Evolutionary conservation across 108 stramenopile species (phyloP), one percentile per base, ranked within the genome.

Genomic region (Skeletonema costatum): DNA sequence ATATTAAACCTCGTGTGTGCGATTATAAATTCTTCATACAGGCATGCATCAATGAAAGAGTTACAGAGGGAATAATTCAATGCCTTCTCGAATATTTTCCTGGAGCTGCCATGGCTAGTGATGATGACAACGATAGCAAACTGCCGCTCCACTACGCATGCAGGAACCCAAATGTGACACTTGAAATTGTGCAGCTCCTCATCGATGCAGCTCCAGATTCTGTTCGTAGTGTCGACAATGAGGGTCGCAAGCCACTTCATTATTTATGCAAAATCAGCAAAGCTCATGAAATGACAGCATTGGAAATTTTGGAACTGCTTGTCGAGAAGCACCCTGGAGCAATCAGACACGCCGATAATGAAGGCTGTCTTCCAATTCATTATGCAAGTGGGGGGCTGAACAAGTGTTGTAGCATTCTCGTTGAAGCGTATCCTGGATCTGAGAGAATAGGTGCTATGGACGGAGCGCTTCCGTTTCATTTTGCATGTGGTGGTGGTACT

Each of bases 1-100:
- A 51, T 19, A 51, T 6, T 51, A 7, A 17, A 0, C 13, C 2
- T 14, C 13, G 9, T 16, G 9, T 21, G 3, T 21, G 50, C 50
- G 7, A 63, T 63, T 63, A n/a, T 36, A 6, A 12, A 4, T 70
- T 70, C 70, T 42, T 69, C 42, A 41, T 25, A 2, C 8, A 14
- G 8, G 70, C 70, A 21, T 70, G 70, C 16, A 1, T 3, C 14
- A 69, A 70, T 39, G 51, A 70, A 38, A 36, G 31, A 25, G 35
- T 53, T 2, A 70, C 1, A 1, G 17, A 51, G 56, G 53, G 17
- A 38, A 39, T 60, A 29, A 35, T 70, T 60, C 48, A 9, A 39
- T 70, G 70, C 19, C 70, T 70, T 17, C 70, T 70, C 7, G 50
- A 70, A 31, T 30, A 46, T 33, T 36, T 36, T 25, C 25, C 25